Conservation (phyloP, 441 rosid species). For the Brassica hybrid region DNA sequence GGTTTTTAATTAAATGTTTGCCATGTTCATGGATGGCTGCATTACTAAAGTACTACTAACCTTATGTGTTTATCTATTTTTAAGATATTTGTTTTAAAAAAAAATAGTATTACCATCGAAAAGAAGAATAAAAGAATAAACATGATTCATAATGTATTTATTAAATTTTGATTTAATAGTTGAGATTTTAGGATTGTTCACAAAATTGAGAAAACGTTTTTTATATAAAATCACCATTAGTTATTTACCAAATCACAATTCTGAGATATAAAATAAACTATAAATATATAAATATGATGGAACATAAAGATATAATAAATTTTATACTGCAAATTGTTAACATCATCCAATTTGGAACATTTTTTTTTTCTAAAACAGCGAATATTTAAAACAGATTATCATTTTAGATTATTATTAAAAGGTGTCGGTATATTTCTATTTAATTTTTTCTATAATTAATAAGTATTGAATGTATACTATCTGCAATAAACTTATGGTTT, state of each 20-base stretch:
- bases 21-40: conserved; percentile 10
- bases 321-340: neutral
- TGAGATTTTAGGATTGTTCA: neutral
- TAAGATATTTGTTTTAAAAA: neutral
- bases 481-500: neutral
- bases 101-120: neutral
- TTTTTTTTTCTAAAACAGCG: neutral
- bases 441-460: too few relatives aligned
- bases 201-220: too few relatives aligned
- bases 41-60: neutral
- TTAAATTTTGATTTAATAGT: neutral
- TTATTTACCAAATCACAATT: neutral
- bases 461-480: neutral
- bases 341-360: neutral
- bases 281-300: too few relatives aligned
- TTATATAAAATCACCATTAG: neutral
- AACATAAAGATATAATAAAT: neutral
- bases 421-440: neutral
- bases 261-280: too few relatives aligned
- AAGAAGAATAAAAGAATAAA: neutral
- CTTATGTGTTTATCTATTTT: conserved; percentile 15
- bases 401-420: neutral
- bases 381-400: neutral
- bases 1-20: conserved; percentile 16
- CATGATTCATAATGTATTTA: neutral